Evolutionary conservation across 1,139 yeast genomes (phyloP), one percentile per base, ranked within the genome.

Genomic region (Geotrichum bryndzae): DNA sequence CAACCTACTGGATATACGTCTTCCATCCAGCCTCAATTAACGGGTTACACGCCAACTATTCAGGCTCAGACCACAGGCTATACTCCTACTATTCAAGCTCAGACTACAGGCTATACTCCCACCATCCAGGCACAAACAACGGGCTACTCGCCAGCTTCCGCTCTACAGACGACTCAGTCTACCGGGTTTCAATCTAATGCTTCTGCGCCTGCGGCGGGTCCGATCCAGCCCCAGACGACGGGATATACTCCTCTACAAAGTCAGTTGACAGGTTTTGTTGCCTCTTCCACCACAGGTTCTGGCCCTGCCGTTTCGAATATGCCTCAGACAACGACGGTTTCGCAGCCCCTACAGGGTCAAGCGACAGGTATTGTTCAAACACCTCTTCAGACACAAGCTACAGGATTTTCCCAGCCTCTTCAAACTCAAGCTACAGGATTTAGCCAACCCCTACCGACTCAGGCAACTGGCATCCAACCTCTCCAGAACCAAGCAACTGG

Each of bases 141-240:
- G 74, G 59, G 81, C 74, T 56, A 69, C 68, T 18, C 68, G 67
- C 67, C 74, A 51, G 8, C 46, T 23, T 54, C 31, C 3, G 72
- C 74, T 22, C 22, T n/a, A 41, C 22, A n/a, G 10, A n/a, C 8
- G 8, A n/a, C 48, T n/a, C 73, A 74, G 66, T 69, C 75, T 7
- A 80, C 84, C n/a, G 80, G 82, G 51, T 23, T 38, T 35, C 65
- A 62, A 18, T 62, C 61, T n/a, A 50, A 58, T 8, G 18, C 58
- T 27, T 53, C 55, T 66, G 51, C 64, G 58, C 55, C 59, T 53
- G 57, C 58, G 41, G 71, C 72, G 63, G 63, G 71, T 70, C 77
- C 77, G 29, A 70, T 76, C 29, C 80, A 75, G 64, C 74, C 79
- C 18, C 81, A 78, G 64, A 65, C 69, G 51, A 76, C 81, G 8